Evolutionary conservation across 306 rosid genomes (phyloP).

Genomic region (Styphnolobium japonicum): DNA sequence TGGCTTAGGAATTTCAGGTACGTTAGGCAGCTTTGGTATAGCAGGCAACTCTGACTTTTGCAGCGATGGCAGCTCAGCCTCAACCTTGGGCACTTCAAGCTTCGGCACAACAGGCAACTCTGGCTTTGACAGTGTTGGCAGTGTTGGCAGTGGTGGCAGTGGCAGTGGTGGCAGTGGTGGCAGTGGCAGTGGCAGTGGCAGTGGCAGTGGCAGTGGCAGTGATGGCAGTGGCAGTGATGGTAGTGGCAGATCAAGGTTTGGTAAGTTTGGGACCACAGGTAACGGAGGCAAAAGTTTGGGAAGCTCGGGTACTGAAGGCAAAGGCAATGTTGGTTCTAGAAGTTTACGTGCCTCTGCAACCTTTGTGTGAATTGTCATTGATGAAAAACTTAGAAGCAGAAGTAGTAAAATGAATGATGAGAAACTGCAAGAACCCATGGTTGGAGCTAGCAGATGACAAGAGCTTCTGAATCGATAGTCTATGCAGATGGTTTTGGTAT

Average conservation of each 20-base stretch:
- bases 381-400: slow-evolving; percentile 24
- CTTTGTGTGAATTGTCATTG: slow-evolving; percentile 23
- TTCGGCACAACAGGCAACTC: neutral
- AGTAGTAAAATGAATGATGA: slow-evolving; percentile 24
- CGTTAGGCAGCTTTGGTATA: too few species aligned
- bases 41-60: too few species aligned
- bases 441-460: slow-evolving; percentile 6
- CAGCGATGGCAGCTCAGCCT: neutral
- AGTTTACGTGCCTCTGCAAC: slow-evolving; percentile 44
- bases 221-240: slow-evolving; percentile 6
- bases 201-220: neutral
- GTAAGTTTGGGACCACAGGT: slow-evolving; percentile 18
- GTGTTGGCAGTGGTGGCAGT: neutral
- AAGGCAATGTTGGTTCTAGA: neutral
- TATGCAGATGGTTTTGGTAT: neutral
- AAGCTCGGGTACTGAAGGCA: neutral
- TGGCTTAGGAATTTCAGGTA: too few species aligned
- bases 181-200: neutral
- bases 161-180: neutral
- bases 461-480: neutral
- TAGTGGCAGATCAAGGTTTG: slow-evolving; percentile 17
- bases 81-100: neutral
- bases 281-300: slow-evolving; percentile 29
- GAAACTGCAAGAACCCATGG: slow-evolving; percentile 35
- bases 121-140: too few species aligned